phyloP scores from a whole-genome alignment of 2,329 filamentous ascomycete genomes.

The Colletotrichum incanum region DNA sequence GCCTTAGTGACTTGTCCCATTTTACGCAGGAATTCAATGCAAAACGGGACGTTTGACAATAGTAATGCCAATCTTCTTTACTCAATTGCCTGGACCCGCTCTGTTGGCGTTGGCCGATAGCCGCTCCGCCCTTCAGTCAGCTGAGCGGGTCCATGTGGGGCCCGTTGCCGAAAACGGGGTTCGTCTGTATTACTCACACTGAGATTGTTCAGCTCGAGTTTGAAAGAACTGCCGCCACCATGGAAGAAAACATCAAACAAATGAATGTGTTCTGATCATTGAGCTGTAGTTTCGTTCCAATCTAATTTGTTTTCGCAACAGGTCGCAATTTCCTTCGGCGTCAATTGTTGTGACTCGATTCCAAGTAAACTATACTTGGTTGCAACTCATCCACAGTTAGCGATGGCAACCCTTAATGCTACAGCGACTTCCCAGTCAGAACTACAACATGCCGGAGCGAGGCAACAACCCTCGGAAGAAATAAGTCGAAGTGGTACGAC shows the following conservation, averaged over 20 bases:
- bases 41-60: background rate
- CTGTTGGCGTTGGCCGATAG: constrained; percentile 5
- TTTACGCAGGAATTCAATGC: background rate
- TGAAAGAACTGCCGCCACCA: background rate
- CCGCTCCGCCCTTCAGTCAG: constrained; percentile 13
- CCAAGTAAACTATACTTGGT: background rate
- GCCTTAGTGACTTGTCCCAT: background rate
- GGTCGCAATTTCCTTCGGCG: too few species aligned
- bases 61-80: background rate
- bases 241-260: background rate
- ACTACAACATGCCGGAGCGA: background rate
- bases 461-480: background rate
- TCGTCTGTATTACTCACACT: constrained; percentile 25
- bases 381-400: background rate
- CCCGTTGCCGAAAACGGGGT: constrained; percentile 2
- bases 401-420: constrained; percentile 13
- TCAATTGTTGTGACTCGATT: background rate
- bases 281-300: too few species aligned
- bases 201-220: background rate
- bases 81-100: background rate
- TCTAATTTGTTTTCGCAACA: background rate
- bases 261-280: background rate
- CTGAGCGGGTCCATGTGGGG: constrained; percentile 20
- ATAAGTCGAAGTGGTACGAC: background rate
- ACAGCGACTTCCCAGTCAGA: constrained; percentile 2